A percentile compares a stretch with the other conserved stretches of the same genome.
Evolutionary conservation across 176 grass and related monocot genomes (phyloP).

Genomic region (Neostapfia colusana): DNA sequence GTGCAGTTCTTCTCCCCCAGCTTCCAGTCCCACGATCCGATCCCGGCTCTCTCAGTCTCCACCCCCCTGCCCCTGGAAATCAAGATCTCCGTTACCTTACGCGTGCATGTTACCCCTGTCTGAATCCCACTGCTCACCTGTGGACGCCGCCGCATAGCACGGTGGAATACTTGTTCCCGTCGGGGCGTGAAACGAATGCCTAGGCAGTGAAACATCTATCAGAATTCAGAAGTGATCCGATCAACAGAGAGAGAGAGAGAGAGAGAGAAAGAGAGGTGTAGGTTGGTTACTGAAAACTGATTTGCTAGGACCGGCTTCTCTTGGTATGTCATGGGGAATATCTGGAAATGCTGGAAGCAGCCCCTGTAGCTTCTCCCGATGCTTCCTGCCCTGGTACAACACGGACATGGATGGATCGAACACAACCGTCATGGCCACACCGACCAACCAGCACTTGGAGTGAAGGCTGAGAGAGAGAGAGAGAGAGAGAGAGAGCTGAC

Average conservation of each 20-base stretch:
- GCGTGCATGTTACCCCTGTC: too few relatives aligned
- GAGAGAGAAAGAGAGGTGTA: too few relatives aligned
- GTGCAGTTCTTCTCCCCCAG: constrained; percentile 68
- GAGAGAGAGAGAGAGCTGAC: constrained; percentile 35
- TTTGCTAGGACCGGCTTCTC: constrained; percentile 79
- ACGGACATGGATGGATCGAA: not conserved
- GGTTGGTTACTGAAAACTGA: constrained; percentile 98
- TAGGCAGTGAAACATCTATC: constrained; percentile 35
- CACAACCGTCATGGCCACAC: not conserved
- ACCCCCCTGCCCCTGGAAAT: too few relatives aligned
- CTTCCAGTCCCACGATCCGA: constrained; percentile 93
- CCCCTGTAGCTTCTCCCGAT: constrained; percentile 96
- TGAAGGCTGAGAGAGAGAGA: not conserved
- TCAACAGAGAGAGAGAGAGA: too few relatives aligned
- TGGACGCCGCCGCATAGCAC: too few relatives aligned
- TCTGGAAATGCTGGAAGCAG: constrained; percentile 88
- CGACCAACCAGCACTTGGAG: too few relatives aligned
- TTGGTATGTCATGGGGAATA: constrained; percentile 72
- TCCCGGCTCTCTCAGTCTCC: too few relatives aligned
- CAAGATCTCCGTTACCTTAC: too few relatives aligned
- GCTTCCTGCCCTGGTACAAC: constrained; percentile 66
- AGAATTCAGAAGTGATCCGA: too few relatives aligned
- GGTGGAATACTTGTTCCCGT: constrained; percentile 65
- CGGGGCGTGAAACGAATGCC: constrained; percentile 68
- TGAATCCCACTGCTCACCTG: too few relatives aligned